Conservation (phyloP, 225 moss, liverwort and hornwort species). For the Sphagnum tenellum region DNA sequence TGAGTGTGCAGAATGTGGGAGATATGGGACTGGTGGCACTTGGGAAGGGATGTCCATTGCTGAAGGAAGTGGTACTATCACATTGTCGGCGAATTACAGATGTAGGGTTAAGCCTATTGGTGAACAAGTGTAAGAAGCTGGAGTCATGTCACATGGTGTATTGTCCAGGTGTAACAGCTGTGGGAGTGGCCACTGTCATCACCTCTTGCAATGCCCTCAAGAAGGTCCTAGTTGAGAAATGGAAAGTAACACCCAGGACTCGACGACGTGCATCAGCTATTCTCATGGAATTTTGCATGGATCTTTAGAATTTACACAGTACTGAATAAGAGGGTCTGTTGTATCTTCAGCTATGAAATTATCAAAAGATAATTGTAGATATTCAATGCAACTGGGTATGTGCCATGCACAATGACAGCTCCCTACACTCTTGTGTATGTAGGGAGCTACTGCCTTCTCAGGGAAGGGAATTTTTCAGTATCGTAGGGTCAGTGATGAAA, state of each 20-base stretch:
- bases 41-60: conserved; percentile 53
- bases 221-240: conserved; percentile 65
- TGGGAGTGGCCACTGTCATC: conserved; percentile 65
- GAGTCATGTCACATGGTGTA: conserved; percentile 75
- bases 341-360: too few species aligned
- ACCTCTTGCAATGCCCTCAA: conserved; percentile 55
- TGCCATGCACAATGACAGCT: too few species aligned
- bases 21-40: conserved; percentile 52
- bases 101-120: conserved; percentile 48
- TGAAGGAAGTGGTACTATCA: conserved; percentile 69
- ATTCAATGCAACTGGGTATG: too few species aligned
- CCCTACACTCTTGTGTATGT: too few species aligned
- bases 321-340: too few species aligned
- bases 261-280: conserved; percentile 47
- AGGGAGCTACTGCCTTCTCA: too few species aligned
- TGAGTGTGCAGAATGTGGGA: conserved; percentile 52
- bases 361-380: too few species aligned
- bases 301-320: conserved; percentile 12
- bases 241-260: conserved; percentile 65
- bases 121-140: conserved; percentile 42
- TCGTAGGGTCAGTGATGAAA: too few species aligned
- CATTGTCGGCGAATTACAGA: conserved; percentile 61
- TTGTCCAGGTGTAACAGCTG: conserved; percentile 53
- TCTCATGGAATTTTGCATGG: conserved; percentile 56
- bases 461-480: too few species aligned